Conservation (phyloP, 306 rosid genomes). For the Ammopiptanthus mongolicus region DNA sequence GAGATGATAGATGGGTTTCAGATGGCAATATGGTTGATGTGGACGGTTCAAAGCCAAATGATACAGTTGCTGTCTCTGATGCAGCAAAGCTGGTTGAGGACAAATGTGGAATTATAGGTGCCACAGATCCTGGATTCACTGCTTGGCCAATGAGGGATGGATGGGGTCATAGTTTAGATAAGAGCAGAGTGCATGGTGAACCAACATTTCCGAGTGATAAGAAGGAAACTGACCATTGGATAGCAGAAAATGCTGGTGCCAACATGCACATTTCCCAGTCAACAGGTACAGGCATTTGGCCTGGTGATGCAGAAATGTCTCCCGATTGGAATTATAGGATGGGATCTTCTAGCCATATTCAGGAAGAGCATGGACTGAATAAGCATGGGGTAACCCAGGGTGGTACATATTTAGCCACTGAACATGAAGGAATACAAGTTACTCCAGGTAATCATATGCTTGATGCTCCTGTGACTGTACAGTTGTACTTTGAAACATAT, state of each 20-base stretch:
- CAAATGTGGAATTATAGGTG: constrained; percentile 36
- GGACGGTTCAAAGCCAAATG: constrained; percentile 49
- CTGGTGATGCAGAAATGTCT: constrained; percentile 76
- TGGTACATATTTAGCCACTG: constrained; percentile 35
- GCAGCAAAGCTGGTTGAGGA: constrained; percentile 46
- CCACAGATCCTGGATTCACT: constrained; percentile 38
- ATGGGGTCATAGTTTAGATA: constrained; percentile 41
- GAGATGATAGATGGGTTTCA: constrained; percentile 50
- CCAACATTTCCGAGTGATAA: constrained; percentile 43
- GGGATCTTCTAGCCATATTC: constrained; percentile 44
- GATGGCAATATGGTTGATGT: constrained; percentile 37
- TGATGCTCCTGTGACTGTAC: constrained; percentile 30
- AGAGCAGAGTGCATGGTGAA: constrained; percentile 39
- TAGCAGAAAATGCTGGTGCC: constrained; percentile 43
- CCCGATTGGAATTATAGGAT: constrained; percentile 80
- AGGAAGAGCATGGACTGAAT: constrained; percentile 43
- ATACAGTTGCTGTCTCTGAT: constrained; percentile 34
- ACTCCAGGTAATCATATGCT: constrained; percentile 42
- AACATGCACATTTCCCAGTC: constrained; percentile 35
- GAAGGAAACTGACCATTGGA: constrained; percentile 47
- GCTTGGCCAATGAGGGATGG: constrained; percentile 46
- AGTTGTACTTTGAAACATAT: constrained; percentile 35
- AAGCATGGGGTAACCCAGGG: constrained; percentile 39
- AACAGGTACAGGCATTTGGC: constrained; percentile 62
- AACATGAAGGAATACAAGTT: constrained; percentile 40